Base-by-base conservation (phyloP, 345 rosid species). In the Syzygium jambos region DNA sequence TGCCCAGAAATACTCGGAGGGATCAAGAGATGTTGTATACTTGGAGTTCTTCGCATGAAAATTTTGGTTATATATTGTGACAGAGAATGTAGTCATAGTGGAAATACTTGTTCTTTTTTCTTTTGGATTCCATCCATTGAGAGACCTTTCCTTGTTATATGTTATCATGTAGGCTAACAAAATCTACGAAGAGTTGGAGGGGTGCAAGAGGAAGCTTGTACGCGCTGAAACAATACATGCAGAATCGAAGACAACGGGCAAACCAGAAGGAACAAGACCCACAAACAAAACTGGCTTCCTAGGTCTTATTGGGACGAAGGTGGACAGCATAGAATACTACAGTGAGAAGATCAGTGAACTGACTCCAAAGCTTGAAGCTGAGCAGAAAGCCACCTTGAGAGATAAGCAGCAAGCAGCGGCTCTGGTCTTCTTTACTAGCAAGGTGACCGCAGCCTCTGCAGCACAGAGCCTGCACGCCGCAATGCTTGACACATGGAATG, bases 381-480 rank as follows among this genome's bases (percentile, higher is more conserved):
- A 95, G 87, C 96, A 95, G 87, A 97, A 93, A 84, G 91, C 87
- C 53, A 94, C 98, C 84, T 93, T 95, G 80, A 88, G 94, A 68
- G 97, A 95, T 86, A 97, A 96, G 92, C 99, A 97, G 86, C 95
- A 90, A 86, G 78, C 89, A 10, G 89, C 98, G 9, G 98, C 98
- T 54, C 52, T 97, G 16, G 95, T 95, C 51, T 96, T 97, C 95
- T 97, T 97, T 92, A 95, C 88, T 78, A 93, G 53, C 86, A 89
- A 94, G 89, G 92, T 95, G 29, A 57, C 95, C 43, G 98, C 99
- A 0, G 95, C 99, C 53, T 89, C 86, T 85, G 98, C 98, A 9
- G 92, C 96, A 77, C 98, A 95, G 92, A 93, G 95, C 89, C 92
- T 97, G 10, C 98, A 96, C 55, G 94, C 97, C 84, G 96, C 90